Conservation (phyloP, 106 monocot species). For the Posidonia australis region DNA sequence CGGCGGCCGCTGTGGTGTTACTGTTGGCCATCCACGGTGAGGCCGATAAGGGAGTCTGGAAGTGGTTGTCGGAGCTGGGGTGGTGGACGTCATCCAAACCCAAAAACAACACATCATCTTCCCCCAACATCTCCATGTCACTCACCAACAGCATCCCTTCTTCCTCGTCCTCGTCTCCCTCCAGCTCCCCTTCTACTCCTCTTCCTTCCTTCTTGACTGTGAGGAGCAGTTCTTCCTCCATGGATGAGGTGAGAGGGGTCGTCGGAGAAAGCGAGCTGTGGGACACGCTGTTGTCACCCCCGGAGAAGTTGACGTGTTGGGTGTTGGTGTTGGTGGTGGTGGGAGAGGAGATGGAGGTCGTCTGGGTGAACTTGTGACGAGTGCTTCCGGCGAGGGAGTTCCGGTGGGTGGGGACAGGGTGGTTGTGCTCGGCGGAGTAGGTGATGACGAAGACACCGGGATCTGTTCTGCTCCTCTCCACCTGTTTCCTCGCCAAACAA, state of each 20-base stretch:
- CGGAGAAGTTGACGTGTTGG: neutral
- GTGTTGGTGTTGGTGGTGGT: neutral
- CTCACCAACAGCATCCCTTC: slow-evolving; percentile 32
- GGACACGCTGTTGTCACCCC: neutral
- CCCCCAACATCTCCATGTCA: slow-evolving; percentile 30
- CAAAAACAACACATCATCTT: slow-evolving; percentile 14
- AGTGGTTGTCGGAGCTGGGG: slow-evolving; percentile 1
- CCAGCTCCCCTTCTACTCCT: slow-evolving; percentile 7
- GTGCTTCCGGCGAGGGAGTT: slow-evolving; percentile 86
- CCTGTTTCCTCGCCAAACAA: slow-evolving; percentile 74
- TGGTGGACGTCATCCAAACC: slow-evolving; percentile 1
- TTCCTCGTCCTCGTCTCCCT: slow-evolving; percentile 11
- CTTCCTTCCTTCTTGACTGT: slow-evolving; percentile 1
- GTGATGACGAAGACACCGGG: slow-evolving; percentile 55
- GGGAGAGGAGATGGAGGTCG: slow-evolving; percentile 6
- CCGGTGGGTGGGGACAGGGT: slow-evolving; percentile 63
- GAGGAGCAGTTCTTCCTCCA: slow-evolving; percentile 10
- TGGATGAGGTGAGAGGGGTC: slow-evolving; percentile 25
- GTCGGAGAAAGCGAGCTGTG: slow-evolving; percentile 22
- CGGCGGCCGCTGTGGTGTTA: neutral
- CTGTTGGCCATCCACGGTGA: no score
- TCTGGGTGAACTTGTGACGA: slow-evolving; percentile 31
- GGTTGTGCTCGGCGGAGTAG: slow-evolving; percentile 85
- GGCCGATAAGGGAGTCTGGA: neutral
- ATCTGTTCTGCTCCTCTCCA: slow-evolving; percentile 59